These are phyloP conservation scores for Pyrenophora seminiperda DNA, from an alignment of 2,329 filamentous ascomycete genomes.

Conservation along the genomic window DNA sequence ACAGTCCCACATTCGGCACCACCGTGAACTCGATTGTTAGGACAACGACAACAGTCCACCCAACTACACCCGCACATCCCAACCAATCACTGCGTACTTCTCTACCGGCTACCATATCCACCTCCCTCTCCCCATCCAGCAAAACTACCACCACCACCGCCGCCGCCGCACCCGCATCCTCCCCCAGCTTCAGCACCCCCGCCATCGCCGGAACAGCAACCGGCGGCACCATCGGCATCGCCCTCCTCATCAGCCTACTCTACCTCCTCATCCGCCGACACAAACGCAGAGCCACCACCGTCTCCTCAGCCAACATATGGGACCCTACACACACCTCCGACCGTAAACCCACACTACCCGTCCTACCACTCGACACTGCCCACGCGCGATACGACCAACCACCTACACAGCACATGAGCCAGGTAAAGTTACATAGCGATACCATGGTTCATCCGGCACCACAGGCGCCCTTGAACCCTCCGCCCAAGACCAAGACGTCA, in stretches of 20 bases:
- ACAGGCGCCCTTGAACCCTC: background rate
- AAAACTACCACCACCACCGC: too few species aligned
- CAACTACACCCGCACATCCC: too few species aligned
- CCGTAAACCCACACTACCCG: background rate
- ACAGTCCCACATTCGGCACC: too few species aligned
- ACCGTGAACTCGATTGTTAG: too few species aligned
- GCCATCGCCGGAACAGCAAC: slow-evolving; percentile 26
- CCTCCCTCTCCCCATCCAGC: too few species aligned
- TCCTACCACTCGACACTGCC: background rate
- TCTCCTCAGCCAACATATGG: background rate
- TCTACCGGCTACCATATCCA: too few species aligned
- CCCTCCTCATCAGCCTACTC: slow-evolving; percentile 11
- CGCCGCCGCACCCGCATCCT: too few species aligned
- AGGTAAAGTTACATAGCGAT: background rate
- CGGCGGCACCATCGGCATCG: slow-evolving; percentile 16
- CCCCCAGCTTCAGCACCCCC: slow-evolving; percentile 12
- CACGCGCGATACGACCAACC: background rate
- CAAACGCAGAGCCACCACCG: background rate
- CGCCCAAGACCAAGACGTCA: background rate
- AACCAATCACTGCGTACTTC: too few species aligned
- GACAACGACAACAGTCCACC: too few species aligned
- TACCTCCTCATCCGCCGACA: slow-evolving; percentile 20
- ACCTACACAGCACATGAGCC: background rate
- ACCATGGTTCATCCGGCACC: background rate
- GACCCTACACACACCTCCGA: background rate